Percentiles rank a stretch among this genome's conserved stretches.
Evolutionary conservation across 2,329 filamentous ascomycete genomes (phyloP).

Genomic region (Annulohypoxylon truncatum): DNA sequence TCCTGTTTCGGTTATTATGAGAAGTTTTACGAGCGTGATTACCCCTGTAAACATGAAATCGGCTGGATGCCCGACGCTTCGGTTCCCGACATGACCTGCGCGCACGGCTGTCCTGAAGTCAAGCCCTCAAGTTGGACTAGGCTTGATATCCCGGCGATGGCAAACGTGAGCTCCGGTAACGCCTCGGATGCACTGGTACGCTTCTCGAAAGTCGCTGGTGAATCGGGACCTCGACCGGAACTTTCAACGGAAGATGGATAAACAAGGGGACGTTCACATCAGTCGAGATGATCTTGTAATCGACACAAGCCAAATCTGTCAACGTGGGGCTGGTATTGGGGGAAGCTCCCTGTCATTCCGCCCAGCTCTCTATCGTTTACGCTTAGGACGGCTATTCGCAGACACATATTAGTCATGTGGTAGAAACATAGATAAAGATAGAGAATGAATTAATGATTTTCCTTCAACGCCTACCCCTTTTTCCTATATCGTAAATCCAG

Average conservation of each 20-base stretch:
- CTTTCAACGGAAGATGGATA: not conserved
- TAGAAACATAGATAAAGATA: not conserved
- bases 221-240: too few species aligned
- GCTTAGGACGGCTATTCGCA: not conserved
- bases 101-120: slow-evolving; percentile 1
- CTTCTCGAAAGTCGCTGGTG: too few species aligned
- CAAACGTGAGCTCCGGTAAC: not conserved
- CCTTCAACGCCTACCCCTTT: not conserved
- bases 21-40: not conserved
- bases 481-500: not conserved
- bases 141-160: not conserved
- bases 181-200: not conserved
- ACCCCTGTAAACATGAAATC: not conserved
- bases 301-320: too few species aligned
- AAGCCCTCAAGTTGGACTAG: not conserved
- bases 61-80: slow-evolving; percentile 14
- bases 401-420: not conserved
- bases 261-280: not conserved
- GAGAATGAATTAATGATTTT: not conserved
- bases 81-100: not conserved
- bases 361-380: too few species aligned
- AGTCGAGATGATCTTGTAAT: too few species aligned
- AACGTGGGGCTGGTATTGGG: too few species aligned
- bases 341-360: too few species aligned
- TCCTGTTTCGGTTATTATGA: slow-evolving; percentile 20